Evolutionary conservation across 768 basidiomycete species (phyloP).

Genomic region (Lentinula sp.): DNA sequence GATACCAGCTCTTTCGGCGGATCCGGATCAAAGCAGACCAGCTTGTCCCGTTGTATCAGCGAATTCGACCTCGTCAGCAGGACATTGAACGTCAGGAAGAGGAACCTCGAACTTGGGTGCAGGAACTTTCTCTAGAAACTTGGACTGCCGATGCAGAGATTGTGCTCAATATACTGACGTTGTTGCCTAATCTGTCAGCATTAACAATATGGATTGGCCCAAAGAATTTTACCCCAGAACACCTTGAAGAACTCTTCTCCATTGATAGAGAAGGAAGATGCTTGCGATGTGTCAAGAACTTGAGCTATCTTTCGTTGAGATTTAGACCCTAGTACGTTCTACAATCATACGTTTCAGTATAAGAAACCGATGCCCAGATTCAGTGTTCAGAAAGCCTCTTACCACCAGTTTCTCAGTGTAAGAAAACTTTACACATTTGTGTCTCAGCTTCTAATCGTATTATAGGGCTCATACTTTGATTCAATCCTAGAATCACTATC

Average conservation of each 20-base stretch:
- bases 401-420: constrained; percentile 78
- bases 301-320: constrained; percentile 55
- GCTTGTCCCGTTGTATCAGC: constrained; percentile 48
- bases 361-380: not conserved
- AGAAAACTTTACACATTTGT: not conserved
- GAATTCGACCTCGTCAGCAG: constrained; percentile 32
- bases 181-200: constrained; percentile 44
- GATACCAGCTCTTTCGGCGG: constrained; percentile 49
- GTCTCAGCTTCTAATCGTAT: not conserved
- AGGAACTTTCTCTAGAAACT: constrained; percentile 44
- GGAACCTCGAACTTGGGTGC: constrained; percentile 32
- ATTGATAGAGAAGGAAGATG: constrained; percentile 14
- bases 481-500: constrained; percentile 57
- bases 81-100: constrained; percentile 2
- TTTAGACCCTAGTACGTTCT: constrained; percentile 80
- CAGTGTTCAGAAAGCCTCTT: constrained; percentile 69
- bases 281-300: constrained; percentile 28
- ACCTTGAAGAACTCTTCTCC: constrained; percentile 61
- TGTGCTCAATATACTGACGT: constrained; percentile 57
- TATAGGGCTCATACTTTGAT: constrained; percentile 80
- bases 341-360: not conserved
- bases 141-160: constrained; percentile 77
- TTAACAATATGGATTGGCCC: constrained; percentile 71
- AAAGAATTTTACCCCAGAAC: constrained; percentile 71
- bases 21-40: constrained; percentile 50